phyloP scores from a whole-genome alignment of 371 early-diverging fungal genomes.

The Actinomortierella ambigua region DNA sequence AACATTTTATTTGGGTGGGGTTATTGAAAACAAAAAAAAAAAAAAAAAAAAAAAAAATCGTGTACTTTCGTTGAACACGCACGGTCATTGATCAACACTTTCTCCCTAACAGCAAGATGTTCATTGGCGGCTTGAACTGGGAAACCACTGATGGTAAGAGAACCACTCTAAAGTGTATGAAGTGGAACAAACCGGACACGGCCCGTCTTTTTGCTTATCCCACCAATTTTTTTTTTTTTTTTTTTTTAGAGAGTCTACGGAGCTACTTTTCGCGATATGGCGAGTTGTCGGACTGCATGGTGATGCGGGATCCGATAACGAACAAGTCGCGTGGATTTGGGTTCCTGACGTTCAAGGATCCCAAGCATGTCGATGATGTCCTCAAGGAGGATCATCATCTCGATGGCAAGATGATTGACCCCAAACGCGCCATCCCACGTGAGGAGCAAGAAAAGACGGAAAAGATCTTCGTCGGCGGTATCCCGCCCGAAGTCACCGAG shows the following conservation, averaged over 20 bases:
- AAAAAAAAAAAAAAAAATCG: neutral
- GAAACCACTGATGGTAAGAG: conserved; percentile 84
- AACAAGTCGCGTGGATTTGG: conserved; percentile 90
- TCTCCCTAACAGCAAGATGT: conserved; percentile 76
- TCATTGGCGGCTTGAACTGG: conserved; percentile 94
- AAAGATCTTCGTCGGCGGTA: conserved; percentile 92
- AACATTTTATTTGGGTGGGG: too few species aligned
- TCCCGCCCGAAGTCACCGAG: conserved; percentile 79
- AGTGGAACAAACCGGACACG: neutral
- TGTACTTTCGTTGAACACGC: neutral
- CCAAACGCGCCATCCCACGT: conserved; percentile 86
- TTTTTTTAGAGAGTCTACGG: conserved; percentile 65
- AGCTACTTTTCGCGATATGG: conserved; percentile 80
- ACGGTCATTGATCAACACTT: conserved; percentile 8
- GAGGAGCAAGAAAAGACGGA: conserved; percentile 80
- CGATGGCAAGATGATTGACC: conserved; percentile 89
- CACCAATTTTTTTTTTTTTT: conserved; percentile 7
- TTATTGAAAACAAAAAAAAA: conserved; percentile 6
- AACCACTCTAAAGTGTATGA: neutral
- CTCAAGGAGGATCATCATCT: conserved; percentile 76
- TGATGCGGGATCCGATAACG: conserved; percentile 85
- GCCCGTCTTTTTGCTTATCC: conserved; percentile 1
- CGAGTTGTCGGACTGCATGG: conserved; percentile 71
- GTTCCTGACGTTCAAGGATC: conserved; percentile 83
- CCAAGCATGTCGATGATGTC: conserved; percentile 70